These are phyloP conservation scores for Diplocarpon rosae DNA, from an alignment of 2,329 filamentous ascomycete genomes.

Conservation along the genomic window DNA sequence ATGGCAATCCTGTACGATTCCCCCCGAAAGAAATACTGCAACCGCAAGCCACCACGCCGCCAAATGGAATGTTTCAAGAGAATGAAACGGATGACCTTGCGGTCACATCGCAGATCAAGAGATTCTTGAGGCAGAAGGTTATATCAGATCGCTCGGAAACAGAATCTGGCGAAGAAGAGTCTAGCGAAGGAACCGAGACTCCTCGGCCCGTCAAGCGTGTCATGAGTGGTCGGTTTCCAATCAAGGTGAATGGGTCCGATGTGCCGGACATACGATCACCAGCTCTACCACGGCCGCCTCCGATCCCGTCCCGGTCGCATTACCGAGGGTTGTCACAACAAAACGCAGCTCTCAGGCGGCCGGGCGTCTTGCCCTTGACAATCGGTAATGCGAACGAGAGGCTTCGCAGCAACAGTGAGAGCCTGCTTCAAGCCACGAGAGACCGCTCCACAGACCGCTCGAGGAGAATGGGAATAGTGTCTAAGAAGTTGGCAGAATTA, in stretches of 20 bases:
- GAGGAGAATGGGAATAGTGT: constrained; percentile 53
- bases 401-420: constrained; percentile 54
- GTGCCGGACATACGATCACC: constrained; percentile 58
- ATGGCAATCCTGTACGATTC: constrained; percentile 76
- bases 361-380: constrained; percentile 59
- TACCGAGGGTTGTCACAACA: constrained; percentile 65
- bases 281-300: constrained; percentile 54
- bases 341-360: constrained; percentile 50
- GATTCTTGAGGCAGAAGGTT: constrained; percentile 40
- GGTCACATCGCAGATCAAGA: constrained; percentile 51
- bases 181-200: constrained; percentile 67
- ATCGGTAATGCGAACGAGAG: constrained; percentile 61
- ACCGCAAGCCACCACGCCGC: constrained; percentile 42
- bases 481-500: constrained; percentile 48
- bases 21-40: constrained; percentile 62
- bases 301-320: constrained; percentile 72
- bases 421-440: constrained; percentile 37
- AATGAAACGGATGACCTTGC: constrained; percentile 52
- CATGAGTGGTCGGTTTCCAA: constrained; percentile 54
- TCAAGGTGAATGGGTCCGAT: constrained; percentile 65
- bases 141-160: constrained; percentile 41
- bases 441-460: constrained; percentile 40
- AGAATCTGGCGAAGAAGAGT: constrained; percentile 48
- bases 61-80: constrained; percentile 43
- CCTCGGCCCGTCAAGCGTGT: constrained; percentile 57